These are phyloP conservation scores for Borovskyia barvae DNA, from an alignment of 208 protist genomes.

Conservation along the genomic window DNA sequence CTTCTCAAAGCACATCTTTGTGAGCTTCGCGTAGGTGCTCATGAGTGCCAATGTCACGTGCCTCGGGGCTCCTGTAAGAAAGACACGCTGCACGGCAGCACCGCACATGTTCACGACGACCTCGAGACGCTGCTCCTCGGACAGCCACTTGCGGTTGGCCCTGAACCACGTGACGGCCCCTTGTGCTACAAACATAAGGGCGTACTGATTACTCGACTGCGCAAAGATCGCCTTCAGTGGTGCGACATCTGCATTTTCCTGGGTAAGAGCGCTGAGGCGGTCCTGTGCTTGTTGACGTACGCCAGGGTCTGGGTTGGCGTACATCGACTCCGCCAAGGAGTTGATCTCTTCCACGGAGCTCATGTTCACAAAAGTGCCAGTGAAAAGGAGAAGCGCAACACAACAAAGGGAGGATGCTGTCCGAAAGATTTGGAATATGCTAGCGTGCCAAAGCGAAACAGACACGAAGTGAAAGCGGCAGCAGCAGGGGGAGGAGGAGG, in stretches of 20 bases:
- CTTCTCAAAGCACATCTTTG: constrained; percentile 68
- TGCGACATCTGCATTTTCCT: constrained; percentile 45
- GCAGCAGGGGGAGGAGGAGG: background rate
- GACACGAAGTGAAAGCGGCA: background rate
- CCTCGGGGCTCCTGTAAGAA: constrained; percentile 53
- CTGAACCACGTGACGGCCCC: constrained; percentile 71
- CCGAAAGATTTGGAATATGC: background rate
- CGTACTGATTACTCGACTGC: constrained; percentile 75
- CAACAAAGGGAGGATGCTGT: background rate
- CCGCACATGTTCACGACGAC: constrained; percentile 62
- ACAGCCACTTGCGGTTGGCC: constrained; percentile 50
- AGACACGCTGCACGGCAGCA: constrained; percentile 55
- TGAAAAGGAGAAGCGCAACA: constrained; percentile 7
- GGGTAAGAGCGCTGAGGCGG: constrained; percentile 42
- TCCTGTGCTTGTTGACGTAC: constrained; percentile 44
- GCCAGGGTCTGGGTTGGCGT: constrained; percentile 47
- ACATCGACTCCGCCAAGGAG: constrained; percentile 64
- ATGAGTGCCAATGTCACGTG: constrained; percentile 62
- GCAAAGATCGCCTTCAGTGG: constrained; percentile 48
- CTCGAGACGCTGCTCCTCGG: constrained; percentile 27
- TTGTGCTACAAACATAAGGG: constrained; percentile 73
- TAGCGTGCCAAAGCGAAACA: background rate
- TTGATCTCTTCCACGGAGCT: constrained; percentile 63
- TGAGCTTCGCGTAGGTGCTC: constrained; percentile 54
- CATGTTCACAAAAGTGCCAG: constrained; percentile 21